Evolutionary conservation across 805 yeast genomes (phyloP).

Genomic region (Candida ovalis): DNA sequence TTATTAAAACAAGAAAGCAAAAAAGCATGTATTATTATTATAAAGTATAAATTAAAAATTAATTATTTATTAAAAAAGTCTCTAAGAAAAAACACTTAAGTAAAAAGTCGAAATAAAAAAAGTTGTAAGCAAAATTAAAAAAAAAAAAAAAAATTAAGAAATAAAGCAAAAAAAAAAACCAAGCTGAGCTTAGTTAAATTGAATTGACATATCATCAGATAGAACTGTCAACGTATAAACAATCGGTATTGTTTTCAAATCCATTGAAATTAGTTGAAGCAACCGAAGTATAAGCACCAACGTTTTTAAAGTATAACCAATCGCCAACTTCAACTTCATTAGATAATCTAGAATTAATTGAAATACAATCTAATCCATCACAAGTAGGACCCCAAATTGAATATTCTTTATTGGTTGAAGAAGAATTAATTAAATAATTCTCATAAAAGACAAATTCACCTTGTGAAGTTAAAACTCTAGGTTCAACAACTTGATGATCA

Average conservation of each 20-base stretch:
- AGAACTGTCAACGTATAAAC: conserved; percentile 52
- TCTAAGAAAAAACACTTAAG: neutral
- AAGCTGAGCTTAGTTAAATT: too few species aligned
- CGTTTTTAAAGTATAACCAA: conserved; percentile 79
- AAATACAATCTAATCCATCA: conserved; percentile 88
- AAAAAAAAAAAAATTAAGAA: neutral
- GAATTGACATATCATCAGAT: too few species aligned
- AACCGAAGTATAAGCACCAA: conserved; percentile 91
- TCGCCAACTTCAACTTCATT: conserved; percentile 76
- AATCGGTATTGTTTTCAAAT: conserved; percentile 57
- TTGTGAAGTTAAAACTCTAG: conserved; percentile 59
- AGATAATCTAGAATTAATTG: conserved; percentile 48
- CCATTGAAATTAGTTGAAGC: conserved; percentile 96
- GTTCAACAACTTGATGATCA: conserved; percentile 82
- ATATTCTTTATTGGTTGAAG: conserved; percentile 28
- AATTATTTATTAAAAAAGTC: neutral
- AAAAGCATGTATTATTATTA: conserved; percentile 5
- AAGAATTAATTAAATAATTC: conserved; percentile 10
- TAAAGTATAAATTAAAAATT: neutral
- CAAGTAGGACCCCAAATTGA: conserved; percentile 99
- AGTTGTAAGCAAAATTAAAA: neutral
- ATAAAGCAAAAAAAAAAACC: neutral
- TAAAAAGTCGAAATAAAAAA: neutral
- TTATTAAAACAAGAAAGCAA: too few species aligned
- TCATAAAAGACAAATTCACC: conserved; percentile 32